Base-by-base conservation (phyloP, 2,329 filamentous ascomycete species). In the Teratosphaeria gauchensis region DNA sequence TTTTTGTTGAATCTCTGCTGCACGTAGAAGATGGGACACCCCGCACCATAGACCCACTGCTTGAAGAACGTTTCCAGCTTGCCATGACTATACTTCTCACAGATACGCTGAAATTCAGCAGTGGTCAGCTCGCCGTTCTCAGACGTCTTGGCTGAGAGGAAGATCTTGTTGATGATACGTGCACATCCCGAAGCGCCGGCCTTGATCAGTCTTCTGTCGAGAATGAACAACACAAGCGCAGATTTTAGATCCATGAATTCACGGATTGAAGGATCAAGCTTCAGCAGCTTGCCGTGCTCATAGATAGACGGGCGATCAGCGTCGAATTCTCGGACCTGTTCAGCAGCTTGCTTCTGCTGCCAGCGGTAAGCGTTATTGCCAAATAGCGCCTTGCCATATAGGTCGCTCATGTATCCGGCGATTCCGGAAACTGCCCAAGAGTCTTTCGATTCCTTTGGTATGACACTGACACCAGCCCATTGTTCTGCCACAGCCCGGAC, bases 1-100 rank as follows among this genome's bases (percentile, higher is more conserved):
- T 99, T 99, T 77, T 97, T 97, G 71, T 99, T 99, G 76, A 99
- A 99, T 19, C 87, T 84, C 64, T 96, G 92, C 46, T 85, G 88
- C 54, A 95, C 89, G 54, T 87, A 81, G 66, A 99, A 95, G 51
- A 86, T 84, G 0, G 95, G 94, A 67, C 92, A 97, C 0, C 95
- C 95, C 16, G 90, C 86, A 11, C 89, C 87, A 63, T 87, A 83
- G 0, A 99, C 84, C 92, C 92, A 99, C 70, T 99, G 92, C 51
- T 86, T 85, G 81, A 95, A 97, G 71, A 99, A 97, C 0, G 84
- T 81, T 62, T 99, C 94, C 0, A 96, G 82, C 70, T 90, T 89
- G 61, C 88, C 87, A 68, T 94, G 90, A 12, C 90, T 90, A 42
- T 92, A 84, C 72, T 94, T 94, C 73, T 99, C 94, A 65, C 91